Percentiles rank a stretch among this genome's conserved stretches.
Conservation (phyloP, 768 basidiomycete species). For the Atractiella rhizophila region DNA sequence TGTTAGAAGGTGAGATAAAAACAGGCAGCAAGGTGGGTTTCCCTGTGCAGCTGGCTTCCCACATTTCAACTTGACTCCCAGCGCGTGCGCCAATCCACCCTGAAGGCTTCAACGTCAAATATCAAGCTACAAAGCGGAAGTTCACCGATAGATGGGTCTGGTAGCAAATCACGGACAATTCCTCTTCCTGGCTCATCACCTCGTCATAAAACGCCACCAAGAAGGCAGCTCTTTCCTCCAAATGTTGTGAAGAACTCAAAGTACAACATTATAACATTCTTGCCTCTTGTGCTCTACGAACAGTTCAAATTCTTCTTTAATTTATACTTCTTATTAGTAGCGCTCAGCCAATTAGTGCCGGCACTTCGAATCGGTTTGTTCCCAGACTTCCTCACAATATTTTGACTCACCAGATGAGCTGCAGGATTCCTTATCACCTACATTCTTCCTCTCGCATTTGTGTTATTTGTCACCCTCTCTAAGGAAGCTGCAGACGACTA, state of each 20-base stretch:
- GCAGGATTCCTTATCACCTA: constrained; percentile 85
- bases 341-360: constrained; percentile 82
- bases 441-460: constrained; percentile 84
- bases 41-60: too few relatives aligned
- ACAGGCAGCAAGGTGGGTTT: too few relatives aligned
- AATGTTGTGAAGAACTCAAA: constrained; percentile 95
- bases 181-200: too few relatives aligned
- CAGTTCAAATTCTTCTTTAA: constrained; percentile 99
- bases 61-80: too few relatives aligned
- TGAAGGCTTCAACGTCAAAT: too few relatives aligned
- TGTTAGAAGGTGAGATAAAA: too few relatives aligned
- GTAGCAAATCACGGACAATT: too few relatives aligned
- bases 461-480: constrained; percentile 81
- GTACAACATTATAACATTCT: constrained; percentile 87
- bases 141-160: too few relatives aligned
- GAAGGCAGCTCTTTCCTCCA: constrained; percentile 28
- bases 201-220: too few relatives aligned
- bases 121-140: too few relatives aligned
- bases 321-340: constrained; percentile 88
- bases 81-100: too few relatives aligned
- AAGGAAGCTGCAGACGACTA: constrained; percentile 99
- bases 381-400: not conserved
- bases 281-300: constrained; percentile 90
- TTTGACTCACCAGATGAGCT: not conserved
- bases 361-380: constrained; percentile 73